Evolutionary conservation across 148 eudicot genomes (phyloP), one percentile per base, ranked within the genome.

Genomic region (Limonium bicolor): DNA sequence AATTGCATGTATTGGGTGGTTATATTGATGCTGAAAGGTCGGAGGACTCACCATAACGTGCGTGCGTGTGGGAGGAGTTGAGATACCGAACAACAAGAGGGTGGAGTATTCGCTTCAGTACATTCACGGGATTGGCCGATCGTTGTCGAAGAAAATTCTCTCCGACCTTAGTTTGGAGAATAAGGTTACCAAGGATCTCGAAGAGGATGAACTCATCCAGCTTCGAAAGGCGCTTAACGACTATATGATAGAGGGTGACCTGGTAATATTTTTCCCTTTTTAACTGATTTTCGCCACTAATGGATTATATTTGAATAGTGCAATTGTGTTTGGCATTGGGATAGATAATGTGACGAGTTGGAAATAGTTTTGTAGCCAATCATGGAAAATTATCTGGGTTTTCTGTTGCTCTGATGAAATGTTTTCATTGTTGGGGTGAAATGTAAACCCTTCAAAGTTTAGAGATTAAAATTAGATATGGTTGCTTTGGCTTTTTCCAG

Each of bases 241-340:
- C 59, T 77, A 77, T 57, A 70, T 59, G 68, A 70, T 70, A 1
- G 85, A 77, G 77, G 85, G 85, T 51, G 85, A 77, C 60, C 57
- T 77, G 69, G 85, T 77, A 53, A 26, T 20, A 24, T 28, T 53
- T 27, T 20, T 15, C 47, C 15, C 20, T 36, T 23, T 25, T 32
- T 14, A 9, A 16, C 7, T 25, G 16, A 10, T 2, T 30, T 38
- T 12, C 0, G 20, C 12, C 20, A 45, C 12, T 27, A 6, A 3
- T 26, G 4, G 5, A 4, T 31, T 29, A 25, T 18, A 8, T 37
- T 18, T 11, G 9, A 12, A 20, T n/a, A n/a, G n/a, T n/a, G n/a
- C n/a, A n/a, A n/a, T n/a, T n/a, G n/a, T n/a, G n/a, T n/a, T n/a
- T n/a, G n/a, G n/a, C n/a, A n/a, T n/a, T n/a, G n/a, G n/a, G n/a